These are phyloP conservation scores for Podospora tetraspora DNA, from an alignment of 495 filamentous ascomycete genomes.

Conservation along the genomic window DNA sequence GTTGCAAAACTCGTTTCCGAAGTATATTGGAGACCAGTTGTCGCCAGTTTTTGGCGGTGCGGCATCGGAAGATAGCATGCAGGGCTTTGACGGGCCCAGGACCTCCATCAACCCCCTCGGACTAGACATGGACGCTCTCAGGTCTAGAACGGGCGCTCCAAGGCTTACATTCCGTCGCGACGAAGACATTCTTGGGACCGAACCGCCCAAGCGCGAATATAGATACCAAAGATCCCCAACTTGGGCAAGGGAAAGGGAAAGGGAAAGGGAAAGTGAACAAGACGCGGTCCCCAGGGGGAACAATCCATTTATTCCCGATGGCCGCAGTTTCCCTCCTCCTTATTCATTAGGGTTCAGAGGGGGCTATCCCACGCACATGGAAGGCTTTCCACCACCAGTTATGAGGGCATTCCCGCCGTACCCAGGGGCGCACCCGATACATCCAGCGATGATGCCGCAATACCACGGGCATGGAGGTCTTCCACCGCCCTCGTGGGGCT, in stretches of 20 bases:
- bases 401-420: not conserved
- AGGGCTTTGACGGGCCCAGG: not conserved
- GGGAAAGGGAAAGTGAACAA: not conserved
- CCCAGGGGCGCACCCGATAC: not conserved
- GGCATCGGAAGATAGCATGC: not conserved
- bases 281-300: too few relatives aligned
- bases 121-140: not conserved
- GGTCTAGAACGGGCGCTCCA: not conserved
- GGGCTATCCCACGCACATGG: not conserved
- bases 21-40: too few relatives aligned
- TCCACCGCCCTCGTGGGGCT: not conserved
- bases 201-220: not conserved
- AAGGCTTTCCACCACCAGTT: not conserved
- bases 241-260: not conserved
- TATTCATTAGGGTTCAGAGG: too few relatives aligned
- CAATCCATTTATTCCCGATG: too few relatives aligned
- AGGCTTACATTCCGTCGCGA: not conserved
- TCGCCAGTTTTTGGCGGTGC: too few relatives aligned
- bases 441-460: not conserved
- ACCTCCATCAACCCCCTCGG: not conserved
- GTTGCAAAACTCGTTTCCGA: too few relatives aligned
- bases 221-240: not conserved
- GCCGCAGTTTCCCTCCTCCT: too few relatives aligned
- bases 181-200: not conserved
- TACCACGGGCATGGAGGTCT: not conserved